phyloP scores from a whole-genome alignment of 108 stramenopile genomes.

The Cyclotella baltica region DNA sequence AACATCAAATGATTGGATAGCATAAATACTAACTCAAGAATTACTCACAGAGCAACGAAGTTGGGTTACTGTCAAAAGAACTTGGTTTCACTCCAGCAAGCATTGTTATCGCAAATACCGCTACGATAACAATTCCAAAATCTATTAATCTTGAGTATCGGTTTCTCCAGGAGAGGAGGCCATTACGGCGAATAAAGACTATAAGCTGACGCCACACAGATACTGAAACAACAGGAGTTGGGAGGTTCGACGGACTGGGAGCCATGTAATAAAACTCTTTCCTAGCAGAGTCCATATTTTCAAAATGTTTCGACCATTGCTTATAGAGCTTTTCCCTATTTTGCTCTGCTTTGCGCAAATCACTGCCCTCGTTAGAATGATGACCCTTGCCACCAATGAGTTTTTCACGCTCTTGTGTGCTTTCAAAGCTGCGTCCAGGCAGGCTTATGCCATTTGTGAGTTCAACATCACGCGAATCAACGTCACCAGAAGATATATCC shows the following conservation, averaged over 20 bases:
- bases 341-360: neutral
- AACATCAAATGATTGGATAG: no score
- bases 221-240: constrained; percentile 10
- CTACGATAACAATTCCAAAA: constrained; percentile 39
- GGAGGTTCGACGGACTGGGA: constrained; percentile 38
- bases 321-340: neutral
- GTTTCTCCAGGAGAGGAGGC: constrained; percentile 47
- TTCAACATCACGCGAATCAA: constrained; percentile 6
- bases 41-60: neutral
- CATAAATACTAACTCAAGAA: no score
- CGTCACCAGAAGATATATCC: constrained; percentile 17
- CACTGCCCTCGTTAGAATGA: neutral
- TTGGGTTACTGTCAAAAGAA: neutral
- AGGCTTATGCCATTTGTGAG: neutral
- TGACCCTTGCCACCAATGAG: no score
- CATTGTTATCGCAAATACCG: constrained; percentile 38
- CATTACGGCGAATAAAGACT: constrained; percentile 29
- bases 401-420: neutral
- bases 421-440: neutral
- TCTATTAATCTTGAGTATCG: constrained; percentile 35
- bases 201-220: constrained; percentile 33
- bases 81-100: constrained; percentile 29
- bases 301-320: neutral
- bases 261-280: constrained; percentile 22
- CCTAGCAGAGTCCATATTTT: neutral